phyloP scores from a whole-genome alignment of 73 alveolate genomes.

The Paraurostyla sp. region DNA sequence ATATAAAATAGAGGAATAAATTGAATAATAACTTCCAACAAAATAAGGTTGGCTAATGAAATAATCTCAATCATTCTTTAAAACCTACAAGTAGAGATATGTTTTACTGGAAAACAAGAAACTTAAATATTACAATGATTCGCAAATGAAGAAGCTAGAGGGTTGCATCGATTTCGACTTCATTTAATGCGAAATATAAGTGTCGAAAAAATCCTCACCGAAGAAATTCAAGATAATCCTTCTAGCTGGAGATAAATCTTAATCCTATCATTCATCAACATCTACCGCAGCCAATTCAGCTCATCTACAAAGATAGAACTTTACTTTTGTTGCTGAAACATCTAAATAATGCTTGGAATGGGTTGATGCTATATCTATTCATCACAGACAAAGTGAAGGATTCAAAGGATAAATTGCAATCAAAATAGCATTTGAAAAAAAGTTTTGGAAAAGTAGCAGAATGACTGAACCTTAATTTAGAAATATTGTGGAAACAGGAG shows the following conservation, averaged over 20 bases:
- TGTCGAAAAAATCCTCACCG: conserved; percentile 10
- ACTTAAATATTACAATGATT: conserved; percentile 57
- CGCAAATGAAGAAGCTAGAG: conserved; percentile 13
- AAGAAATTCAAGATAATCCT: not conserved
- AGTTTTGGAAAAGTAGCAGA: not conserved
- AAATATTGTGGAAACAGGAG: conserved; percentile 81
- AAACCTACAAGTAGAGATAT: conserved; percentile 57
- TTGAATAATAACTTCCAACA: not conserved
- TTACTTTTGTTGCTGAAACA: not conserved
- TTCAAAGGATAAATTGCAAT: not conserved
- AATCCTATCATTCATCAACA: not conserved
- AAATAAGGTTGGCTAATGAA: conserved; percentile 75
- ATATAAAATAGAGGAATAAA: not conserved
- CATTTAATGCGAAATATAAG: conserved; percentile 57
- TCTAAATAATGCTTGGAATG: not conserved
- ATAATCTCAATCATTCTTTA: conserved; percentile 43
- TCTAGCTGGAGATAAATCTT: not conserved
- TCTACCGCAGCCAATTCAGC: not conserved
- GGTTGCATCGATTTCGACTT: conserved; percentile 75
- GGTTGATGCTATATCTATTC: not conserved
- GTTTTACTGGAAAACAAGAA: conserved; percentile 43
- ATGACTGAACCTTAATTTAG: not conserved
- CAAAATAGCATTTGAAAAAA: not conserved
- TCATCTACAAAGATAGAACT: not conserved
- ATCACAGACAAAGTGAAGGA: not conserved